Base-by-base conservation (phyloP, 2,329 filamentous ascomycete species). In the Simplicillium aogashimaense region DNA sequence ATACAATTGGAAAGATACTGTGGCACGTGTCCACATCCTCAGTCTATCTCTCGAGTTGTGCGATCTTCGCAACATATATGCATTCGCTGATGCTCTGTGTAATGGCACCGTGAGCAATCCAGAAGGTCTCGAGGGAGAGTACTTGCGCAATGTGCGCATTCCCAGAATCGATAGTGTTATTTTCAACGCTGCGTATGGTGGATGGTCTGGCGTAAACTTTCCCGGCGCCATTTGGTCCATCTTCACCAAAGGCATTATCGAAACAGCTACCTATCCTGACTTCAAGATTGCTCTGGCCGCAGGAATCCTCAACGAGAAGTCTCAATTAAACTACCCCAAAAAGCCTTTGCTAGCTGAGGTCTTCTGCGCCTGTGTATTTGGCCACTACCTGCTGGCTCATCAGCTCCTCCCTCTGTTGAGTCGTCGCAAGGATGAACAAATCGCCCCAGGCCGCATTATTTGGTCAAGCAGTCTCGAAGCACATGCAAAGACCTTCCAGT, bases 341-440 rank as follows among this genome's bases (percentile, higher is more conserved):
- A 56, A 59, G 45, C 79, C 82, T 1, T 64, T 67, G 5, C 65
- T 98, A 1, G 89, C 87, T 3, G 73, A 86, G 49, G 78, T 95
- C 14, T 98, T 97, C 58, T 83, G 82, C 57, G 83, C 90, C 37
- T 97, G 97, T 55, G 74, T 95, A 25, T 97, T 98, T 56, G 92
- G 92, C 0, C 92, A 98, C 64, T 97, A 98, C 58, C 65, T 95
- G 53, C 77, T 98, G 17, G 77, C 78, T 13, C 89, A 95, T 58
- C 78, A 82, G 54, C 72, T 97, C 10, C 72, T 83, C 49, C 83
- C 86, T 0, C 67, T 95, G 10, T 72, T 98, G 50, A 64, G 67
- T 51, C 66, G 76, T 38, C 55, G 54, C 13, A 53, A 60, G 13
- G 50, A 53, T 32, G 47, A 61, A 42, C 47, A 61, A 31, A 55